Evolutionary conservation across 257 asterid species (phyloP).

Genomic region (Marsdenia floribunda): DNA sequence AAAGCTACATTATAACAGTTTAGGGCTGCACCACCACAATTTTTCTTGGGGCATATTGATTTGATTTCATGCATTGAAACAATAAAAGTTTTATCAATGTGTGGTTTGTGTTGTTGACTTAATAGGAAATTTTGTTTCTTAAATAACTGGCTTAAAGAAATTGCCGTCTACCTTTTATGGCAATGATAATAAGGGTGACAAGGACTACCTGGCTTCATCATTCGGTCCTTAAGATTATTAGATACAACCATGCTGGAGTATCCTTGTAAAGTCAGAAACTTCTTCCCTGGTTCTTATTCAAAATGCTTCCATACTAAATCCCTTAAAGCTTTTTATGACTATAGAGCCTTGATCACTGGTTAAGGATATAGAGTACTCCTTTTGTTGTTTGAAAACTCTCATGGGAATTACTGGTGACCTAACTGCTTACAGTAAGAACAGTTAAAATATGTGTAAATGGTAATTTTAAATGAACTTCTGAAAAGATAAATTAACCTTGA

Average conservation of each 20-base stretch:
- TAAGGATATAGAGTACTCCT: background rate
- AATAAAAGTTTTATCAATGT: background rate
- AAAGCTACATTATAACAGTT: background rate
- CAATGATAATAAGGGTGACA: background rate
- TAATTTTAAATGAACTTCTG: background rate
- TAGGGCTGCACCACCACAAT: background rate
- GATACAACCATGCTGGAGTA: background rate
- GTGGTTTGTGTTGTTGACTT: background rate
- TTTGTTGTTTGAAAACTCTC: background rate
- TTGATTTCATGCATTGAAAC: background rate
- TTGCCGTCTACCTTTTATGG: background rate
- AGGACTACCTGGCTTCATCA: background rate
- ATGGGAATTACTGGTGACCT: background rate
- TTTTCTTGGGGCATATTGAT: background rate
- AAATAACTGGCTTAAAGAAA: background rate
- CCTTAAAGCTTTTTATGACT: background rate
- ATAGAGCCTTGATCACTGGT: background rate
- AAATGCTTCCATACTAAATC: background rate
- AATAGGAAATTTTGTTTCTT: background rate
- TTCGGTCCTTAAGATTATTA: background rate
- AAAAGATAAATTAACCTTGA: background rate
- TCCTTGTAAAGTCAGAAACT: background rate
- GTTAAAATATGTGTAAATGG: background rate
- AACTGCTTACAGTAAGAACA: background rate
- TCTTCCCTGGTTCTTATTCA: background rate